Evolutionary conservation across 805 yeast genomes (phyloP), one percentile per base, ranked within the genome.

Genomic region (Metschnikowia matae): DNA sequence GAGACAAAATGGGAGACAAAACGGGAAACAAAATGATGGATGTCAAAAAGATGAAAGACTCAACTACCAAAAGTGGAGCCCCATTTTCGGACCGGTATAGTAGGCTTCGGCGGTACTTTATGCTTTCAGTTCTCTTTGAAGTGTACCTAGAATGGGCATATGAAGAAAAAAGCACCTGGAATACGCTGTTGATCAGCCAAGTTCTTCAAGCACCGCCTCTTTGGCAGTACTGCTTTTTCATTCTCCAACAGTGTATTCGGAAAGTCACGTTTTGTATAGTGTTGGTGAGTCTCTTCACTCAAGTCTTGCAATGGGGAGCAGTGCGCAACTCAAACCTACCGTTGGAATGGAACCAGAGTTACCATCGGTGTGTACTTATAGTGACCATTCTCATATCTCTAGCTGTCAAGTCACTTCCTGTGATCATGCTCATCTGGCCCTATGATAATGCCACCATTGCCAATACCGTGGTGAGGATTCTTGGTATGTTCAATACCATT

Each of bases 391-490:
- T 91, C 41, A 77, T 90, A 5, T 84, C 97, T 0, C 83, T 89
- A 40, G 82, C 88, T 0, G 84, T 92, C 37, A 89, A 87, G 62
- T 73, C 92, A 20, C 84, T 92, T 54, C 99, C 99, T 0, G 85
- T 94, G 17, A 74, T 94, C 33, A 92, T 92, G 91, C 73, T 94
- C 32, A 92, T 94, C 34, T 94, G 99, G 99, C 94, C 96, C 0
- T 94, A 94, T 62, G 97, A 94, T 62, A 62, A 62, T 36, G 80
- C 87, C n/a, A 74, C 85, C 1, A 74, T 85, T 3, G 84, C 86
- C 0, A 77, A 83, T 18, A 70, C 73, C 5, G 69, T 83, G 8
- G 85, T 87, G 31, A 79, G 79, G 51, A 71, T 81, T 56, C 78
- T 84, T 3, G 85, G 87, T 0, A 77, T 77, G 40, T 64, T 85